phyloP scores from a whole-genome alignment of 1,284 basidiomycete species.

The Peniophora sp. region DNA sequence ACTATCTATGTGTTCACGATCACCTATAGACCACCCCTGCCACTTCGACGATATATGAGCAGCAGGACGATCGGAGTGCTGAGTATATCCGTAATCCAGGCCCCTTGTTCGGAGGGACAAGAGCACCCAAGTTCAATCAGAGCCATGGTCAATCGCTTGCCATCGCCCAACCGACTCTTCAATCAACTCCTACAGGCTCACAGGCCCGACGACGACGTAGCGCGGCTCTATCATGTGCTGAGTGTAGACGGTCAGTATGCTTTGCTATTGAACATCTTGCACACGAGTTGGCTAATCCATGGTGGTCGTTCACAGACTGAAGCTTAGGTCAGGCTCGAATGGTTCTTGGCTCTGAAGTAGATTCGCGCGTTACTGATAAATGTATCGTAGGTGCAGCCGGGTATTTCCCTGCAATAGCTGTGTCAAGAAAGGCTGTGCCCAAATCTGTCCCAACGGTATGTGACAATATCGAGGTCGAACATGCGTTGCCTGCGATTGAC shows the following conservation, averaged over 20 bases:
- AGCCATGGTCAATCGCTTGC: no score
- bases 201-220: slow-evolving; percentile 40
- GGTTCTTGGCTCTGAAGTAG: no score
- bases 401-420: slow-evolving; percentile 61
- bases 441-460: slow-evolving; percentile 57
- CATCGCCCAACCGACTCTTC: no score
- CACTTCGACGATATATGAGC: no score
- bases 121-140: no score
- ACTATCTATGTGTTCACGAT: no score
- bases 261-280: slow-evolving; percentile 2
- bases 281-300: slow-evolving; percentile 5
- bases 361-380: no score
- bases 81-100: no score
- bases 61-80: no score
- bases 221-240: slow-evolving; percentile 50
- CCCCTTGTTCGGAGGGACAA: no score
- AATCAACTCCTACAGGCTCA: no score
- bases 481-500: slow-evolving; percentile 2
- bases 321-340: slow-evolving; percentile 43
- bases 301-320: slow-evolving; percentile 32
- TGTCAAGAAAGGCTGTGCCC: slow-evolving; percentile 57
- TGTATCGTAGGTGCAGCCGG: slow-evolving; percentile 42
- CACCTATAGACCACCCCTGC: no score
- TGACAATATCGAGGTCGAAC: slow-evolving; percentile 2
- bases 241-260: slow-evolving; percentile 45